A percentile compares a stretch with the other conserved stretches of the same genome.
Evolutionary conservation across 2,329 filamentous ascomycete genomes (phyloP).

Genomic region (Cyphellophora attinorum): DNA sequence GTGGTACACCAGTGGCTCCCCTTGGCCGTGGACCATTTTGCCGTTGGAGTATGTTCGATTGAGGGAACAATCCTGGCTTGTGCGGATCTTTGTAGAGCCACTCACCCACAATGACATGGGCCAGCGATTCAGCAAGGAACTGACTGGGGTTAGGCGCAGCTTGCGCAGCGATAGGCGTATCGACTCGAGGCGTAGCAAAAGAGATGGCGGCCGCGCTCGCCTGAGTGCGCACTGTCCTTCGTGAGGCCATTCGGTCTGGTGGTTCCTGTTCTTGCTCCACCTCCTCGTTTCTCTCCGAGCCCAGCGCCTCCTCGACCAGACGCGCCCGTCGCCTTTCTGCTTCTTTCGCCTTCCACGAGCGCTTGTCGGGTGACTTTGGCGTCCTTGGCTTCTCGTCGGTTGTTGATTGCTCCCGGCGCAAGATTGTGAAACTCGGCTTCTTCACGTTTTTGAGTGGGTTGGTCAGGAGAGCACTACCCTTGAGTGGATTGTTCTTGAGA

Average conservation of each 20-base stretch:
- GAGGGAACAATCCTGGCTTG: conserved; percentile 2
- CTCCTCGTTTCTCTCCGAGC: too few relatives aligned
- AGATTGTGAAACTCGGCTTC: conserved; percentile 1
- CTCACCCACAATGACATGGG: conserved; percentile 3
- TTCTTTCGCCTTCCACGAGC: conserved; percentile 1
- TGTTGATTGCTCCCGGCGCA: not conserved
- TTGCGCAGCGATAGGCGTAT: not conserved
- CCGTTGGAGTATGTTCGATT: conserved; percentile 1
- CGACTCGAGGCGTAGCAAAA: too few relatives aligned
- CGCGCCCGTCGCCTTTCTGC: not conserved
- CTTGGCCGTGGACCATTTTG: conserved; percentile 1
- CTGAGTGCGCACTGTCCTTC: too few relatives aligned
- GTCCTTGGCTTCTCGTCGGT: not conserved
- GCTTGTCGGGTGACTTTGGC: not conserved
- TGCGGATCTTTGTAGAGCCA: conserved; percentile 3
- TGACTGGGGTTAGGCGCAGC: not conserved
- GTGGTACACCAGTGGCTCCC: conserved; percentile 1
- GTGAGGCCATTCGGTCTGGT: too few relatives aligned
- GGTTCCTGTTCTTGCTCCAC: too few relatives aligned
- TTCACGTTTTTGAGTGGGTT: too few relatives aligned
- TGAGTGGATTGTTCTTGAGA: too few relatives aligned
- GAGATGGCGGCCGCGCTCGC: too few relatives aligned
- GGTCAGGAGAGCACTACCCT: too few relatives aligned
- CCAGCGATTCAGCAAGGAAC: conserved; percentile 2
- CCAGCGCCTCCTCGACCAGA: too few relatives aligned